Evolutionary conservation across 768 basidiomycete species (phyloP).

Genomic region (Chalciporus pseudorubinellus): DNA sequence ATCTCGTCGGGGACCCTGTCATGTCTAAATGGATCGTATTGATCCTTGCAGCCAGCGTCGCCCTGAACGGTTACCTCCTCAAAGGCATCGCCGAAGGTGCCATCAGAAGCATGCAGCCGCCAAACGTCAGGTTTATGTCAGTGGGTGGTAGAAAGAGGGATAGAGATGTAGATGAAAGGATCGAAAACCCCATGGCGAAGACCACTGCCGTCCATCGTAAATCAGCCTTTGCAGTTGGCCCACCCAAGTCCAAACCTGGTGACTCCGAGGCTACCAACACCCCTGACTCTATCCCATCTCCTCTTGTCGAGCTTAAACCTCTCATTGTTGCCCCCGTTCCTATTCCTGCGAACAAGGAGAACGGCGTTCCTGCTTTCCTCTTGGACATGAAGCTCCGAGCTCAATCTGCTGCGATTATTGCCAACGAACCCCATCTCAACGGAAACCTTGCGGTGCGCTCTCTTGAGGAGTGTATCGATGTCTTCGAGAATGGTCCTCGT

Average conservation of each 20-base stretch:
- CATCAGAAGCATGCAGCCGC: slow-evolving; percentile 31
- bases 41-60: slow-evolving; percentile 78
- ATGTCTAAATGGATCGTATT: slow-evolving; percentile 94
- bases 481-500: slow-evolving; percentile 73
- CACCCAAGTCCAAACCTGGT: slow-evolving; percentile 14
- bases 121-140: slow-evolving; percentile 29
- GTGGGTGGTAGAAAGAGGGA: slow-evolving; percentile 20
- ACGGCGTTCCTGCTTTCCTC: slow-evolving; percentile 28
- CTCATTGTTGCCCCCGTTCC: slow-evolving; percentile 30
- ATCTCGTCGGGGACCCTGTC: slow-evolving; percentile 90
- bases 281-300: slow-evolving; percentile 17
- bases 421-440: slow-evolving; percentile 11
- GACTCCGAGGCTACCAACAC: slow-evolving; percentile 19
- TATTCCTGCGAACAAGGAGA: slow-evolving; percentile 17
- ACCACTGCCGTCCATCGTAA: slow-evolving; percentile 11
- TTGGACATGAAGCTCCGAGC: slow-evolving; percentile 35
- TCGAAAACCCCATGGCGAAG: slow-evolving; percentile 14
- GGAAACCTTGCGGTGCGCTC: slow-evolving; percentile 41
- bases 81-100: slow-evolving; percentile 74
- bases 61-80: slow-evolving; percentile 89
- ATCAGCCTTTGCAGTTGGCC: slow-evolving; percentile 28
- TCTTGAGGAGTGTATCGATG: slow-evolving; percentile 72
- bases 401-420: slow-evolving; percentile 16
- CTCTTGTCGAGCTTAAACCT: slow-evolving; percentile 9
- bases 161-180: slow-evolving; percentile 20